These are phyloP conservation scores for Neurospora terricola DNA, from an alignment of 495 filamentous ascomycete genomes.

Conservation along the genomic window DNA sequence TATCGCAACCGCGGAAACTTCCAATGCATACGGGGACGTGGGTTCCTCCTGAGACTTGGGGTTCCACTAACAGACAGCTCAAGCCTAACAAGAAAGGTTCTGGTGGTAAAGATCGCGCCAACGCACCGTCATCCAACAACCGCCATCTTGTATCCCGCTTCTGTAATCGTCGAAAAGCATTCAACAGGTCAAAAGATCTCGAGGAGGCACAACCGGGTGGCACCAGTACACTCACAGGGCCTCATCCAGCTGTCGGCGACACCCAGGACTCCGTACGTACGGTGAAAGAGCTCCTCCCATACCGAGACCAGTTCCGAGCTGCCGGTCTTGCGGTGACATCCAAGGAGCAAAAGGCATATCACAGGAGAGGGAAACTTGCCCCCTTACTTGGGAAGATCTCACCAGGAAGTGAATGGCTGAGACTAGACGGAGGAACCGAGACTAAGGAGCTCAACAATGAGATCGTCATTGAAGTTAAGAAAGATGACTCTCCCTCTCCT, in stretches of 20 bases:
- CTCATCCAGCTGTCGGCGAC: conserved; percentile 21
- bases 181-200: conserved; percentile 28
- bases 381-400: not conserved
- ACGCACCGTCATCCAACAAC: too few relatives aligned
- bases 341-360: conserved; percentile 22
- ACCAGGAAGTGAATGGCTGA: not conserved
- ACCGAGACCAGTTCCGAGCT: conserved; percentile 31
- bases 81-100: not conserved
- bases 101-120: not conserved
- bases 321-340: conserved; percentile 43
- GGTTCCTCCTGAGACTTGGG: not conserved
- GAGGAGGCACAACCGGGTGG: conserved; percentile 19
- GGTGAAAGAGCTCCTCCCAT: conserved; percentile 35
- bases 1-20: not conserved
- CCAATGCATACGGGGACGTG: not conserved
- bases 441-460: conserved; percentile 9
- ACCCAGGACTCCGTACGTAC: conserved; percentile 31
- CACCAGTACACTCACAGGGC: conserved; percentile 15
- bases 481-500: not conserved
- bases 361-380: not conserved
- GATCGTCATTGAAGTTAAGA: conserved; percentile 5
- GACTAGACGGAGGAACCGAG: not conserved
- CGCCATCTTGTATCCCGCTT: conserved; percentile 20
- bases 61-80: not conserved
- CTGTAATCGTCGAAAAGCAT: conserved; percentile 22